Percentiles rank a stretch among this genome's conserved stretches.
Conservation (phyloP, 331 rosid genomes). For the Stylosanthes scabra region DNA sequence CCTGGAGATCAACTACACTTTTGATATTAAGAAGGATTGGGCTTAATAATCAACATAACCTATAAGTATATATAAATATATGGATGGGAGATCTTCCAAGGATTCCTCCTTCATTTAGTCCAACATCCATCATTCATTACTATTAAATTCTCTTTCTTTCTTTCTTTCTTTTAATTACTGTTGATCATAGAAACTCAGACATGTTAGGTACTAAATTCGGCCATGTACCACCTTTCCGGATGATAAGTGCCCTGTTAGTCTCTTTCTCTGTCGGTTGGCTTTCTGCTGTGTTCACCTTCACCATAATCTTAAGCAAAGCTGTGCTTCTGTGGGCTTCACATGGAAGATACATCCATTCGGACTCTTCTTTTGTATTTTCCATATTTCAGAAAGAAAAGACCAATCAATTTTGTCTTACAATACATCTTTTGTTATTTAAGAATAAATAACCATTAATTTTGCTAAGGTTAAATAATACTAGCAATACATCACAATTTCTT, state of each 20-base stretch:
- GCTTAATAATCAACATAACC: conserved; percentile 40
- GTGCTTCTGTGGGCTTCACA: background rate
- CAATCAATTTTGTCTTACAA: too few relatives aligned
- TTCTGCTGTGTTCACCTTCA: background rate
- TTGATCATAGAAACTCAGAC: conserved; percentile 5
- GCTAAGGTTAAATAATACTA: too few relatives aligned
- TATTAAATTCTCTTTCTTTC: conserved; percentile 32
- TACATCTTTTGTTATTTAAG: too few relatives aligned
- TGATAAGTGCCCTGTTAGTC: background rate
- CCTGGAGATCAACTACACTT: conserved; percentile 88
- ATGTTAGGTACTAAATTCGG: background rate
- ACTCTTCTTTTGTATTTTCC: background rate
- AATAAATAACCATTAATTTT: too few relatives aligned
- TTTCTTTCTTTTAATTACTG: conserved; percentile 4
- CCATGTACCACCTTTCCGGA: conserved; percentile 25
- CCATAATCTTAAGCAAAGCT: conserved; percentile 6
- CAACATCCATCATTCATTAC: background rate
- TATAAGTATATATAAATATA: too few relatives aligned
- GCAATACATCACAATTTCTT: too few relatives aligned
- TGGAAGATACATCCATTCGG: conserved; percentile 4
- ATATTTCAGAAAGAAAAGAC: too few relatives aligned
- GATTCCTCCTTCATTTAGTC: background rate
- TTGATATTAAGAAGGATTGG: conserved; percentile 89
- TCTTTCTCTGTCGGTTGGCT: background rate
- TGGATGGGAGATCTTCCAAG: background rate